A percentile compares a stretch with the other conserved stretches of the same genome.
Evolutionary conservation across 2,329 filamentous ascomycete species (phyloP).

Genomic region (Botrytis sinoallii): DNA sequence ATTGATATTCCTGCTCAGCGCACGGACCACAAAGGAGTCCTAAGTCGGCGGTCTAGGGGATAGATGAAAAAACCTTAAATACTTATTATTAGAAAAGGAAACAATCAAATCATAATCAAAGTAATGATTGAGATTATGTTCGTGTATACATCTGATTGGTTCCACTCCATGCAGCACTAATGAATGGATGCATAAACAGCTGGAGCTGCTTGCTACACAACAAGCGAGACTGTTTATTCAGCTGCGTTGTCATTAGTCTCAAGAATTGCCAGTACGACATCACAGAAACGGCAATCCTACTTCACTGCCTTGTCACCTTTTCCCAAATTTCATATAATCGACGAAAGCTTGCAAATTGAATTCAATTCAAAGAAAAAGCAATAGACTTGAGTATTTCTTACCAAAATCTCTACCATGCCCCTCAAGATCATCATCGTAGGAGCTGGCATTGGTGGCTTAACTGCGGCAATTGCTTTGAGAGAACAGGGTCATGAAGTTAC

Average conservation of each 20-base stretch:
- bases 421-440: conserved; percentile 49
- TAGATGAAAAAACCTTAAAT: not conserved
- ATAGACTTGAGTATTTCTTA: not conserved
- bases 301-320: not conserved
- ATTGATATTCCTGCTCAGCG: no score
- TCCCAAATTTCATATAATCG: not conserved
- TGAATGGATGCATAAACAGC: not conserved
- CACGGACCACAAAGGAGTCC: no score
- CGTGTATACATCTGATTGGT: not conserved
- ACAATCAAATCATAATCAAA: not conserved
- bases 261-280: not conserved
- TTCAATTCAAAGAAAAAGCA: not conserved
- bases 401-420: not conserved
- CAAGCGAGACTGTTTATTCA: not conserved
- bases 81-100: not conserved
- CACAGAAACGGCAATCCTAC: not conserved
- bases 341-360: not conserved
- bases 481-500: conserved; percentile 47
- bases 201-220: not conserved
- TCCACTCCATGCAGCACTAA: not conserved
- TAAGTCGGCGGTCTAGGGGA: no score
- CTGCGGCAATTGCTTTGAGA: conserved; percentile 58
- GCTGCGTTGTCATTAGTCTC: not conserved
- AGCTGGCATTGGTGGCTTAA: conserved; percentile 58
- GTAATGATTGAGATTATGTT: not conserved